Evolutionary conservation across 108 stramenopile genomes (phyloP), one percentile per base, ranked within the genome.

Genomic region (Tribonema minus): DNA sequence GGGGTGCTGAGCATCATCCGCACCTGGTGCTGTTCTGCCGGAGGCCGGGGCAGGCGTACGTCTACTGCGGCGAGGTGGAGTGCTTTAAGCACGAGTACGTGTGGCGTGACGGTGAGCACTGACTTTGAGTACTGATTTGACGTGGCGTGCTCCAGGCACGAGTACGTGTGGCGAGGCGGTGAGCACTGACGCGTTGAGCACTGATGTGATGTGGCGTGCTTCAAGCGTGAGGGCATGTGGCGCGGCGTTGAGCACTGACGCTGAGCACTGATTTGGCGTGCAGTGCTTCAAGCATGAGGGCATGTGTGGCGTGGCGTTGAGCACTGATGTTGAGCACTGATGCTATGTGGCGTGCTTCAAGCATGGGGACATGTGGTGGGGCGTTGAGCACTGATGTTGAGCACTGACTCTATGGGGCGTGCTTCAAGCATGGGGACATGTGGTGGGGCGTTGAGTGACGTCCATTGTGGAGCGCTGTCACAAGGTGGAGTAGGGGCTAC

Each of bases 61-160:
- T 79, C 25, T 79, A 79, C 68, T 79, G 77, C 61, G 77, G 77
- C 2, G 68, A 27, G n/a, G 77, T 79, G 67, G 68, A 68, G 31
- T 79, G 68, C 77, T 58, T 69, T 3, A 60, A 37, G 26, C 68
- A 79, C 38, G 77, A 79, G 54, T 79, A 79, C 61, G 77, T 79
- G n/a, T 70, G 77, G 77, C 46, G 46, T 54, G 46, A 54, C 46
- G 46, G 46, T 20, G 46, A 54, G n/a, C n/a, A n/a, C n/a, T n/a
- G n/a, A n/a, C n/a, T n/a, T n/a, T n/a, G n/a, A n/a, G n/a, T 79
- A 79, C 68, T 79, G 77, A 39, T 63, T 63, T 0, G 68, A 27
- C 6, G 77, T 79, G 67, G 68, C 68, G 31, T 79, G 68, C 77
- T 58, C 61, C 7, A 60, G 36, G 26, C 68, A 79, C 38, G 77